Conservation (phyloP, 805 yeast species). For the Myxozyma geophila region DNA sequence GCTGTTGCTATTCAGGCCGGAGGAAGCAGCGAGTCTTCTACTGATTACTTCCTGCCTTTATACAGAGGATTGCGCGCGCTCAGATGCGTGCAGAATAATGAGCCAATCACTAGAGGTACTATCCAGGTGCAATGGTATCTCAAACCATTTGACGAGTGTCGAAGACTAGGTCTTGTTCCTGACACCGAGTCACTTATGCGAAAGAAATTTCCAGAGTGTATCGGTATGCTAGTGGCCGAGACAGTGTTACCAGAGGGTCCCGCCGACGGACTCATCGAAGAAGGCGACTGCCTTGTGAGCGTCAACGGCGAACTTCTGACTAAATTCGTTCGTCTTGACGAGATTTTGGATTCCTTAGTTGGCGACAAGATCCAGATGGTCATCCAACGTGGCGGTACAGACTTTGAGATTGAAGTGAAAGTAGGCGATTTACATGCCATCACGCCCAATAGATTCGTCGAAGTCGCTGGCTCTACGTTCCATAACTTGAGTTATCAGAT, state of each 20-base stretch:
- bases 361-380: slow-evolving; percentile 61
- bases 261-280: slow-evolving; percentile 69
- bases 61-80: slow-evolving; percentile 83
- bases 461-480: slow-evolving; percentile 85
- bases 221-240: slow-evolving; percentile 83
- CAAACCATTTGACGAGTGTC: slow-evolving; percentile 84
- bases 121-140: slow-evolving; percentile 88
- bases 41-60: slow-evolving; percentile 89
- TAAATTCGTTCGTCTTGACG: slow-evolving; percentile 80
- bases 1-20: slow-evolving; percentile 89
- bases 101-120: slow-evolving; percentile 81
- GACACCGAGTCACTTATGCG: slow-evolving; percentile 77
- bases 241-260: slow-evolving; percentile 85
- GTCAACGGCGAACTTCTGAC: slow-evolving; percentile 68
- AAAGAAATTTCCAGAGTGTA: slow-evolving; percentile 67
- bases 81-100: slow-evolving; percentile 62
- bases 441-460: slow-evolving; percentile 80
- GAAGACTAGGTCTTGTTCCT: slow-evolving; percentile 77
- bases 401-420: slow-evolving; percentile 53
- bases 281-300: slow-evolving; percentile 83
- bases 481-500: slow-evolving; percentile 85
- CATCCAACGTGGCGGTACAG: slow-evolving; percentile 76
- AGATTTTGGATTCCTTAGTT: slow-evolving; percentile 72
- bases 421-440: slow-evolving; percentile 81
- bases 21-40: slow-evolving; percentile 87